These are phyloP conservation scores for Nakazawaea holstii DNA, from an alignment of 805 yeast genomes.

Conservation along the genomic window DNA sequence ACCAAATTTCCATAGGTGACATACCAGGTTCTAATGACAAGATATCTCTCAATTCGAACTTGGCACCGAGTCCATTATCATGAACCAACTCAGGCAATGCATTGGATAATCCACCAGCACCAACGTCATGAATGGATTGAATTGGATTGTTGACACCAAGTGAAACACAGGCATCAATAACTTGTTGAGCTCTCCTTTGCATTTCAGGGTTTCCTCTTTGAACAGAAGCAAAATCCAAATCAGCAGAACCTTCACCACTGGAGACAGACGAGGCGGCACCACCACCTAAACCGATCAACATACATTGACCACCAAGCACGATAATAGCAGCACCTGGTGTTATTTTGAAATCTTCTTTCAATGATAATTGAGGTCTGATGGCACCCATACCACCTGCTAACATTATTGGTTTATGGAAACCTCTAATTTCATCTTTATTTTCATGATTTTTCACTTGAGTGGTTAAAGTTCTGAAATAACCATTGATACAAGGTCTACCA, in stretches of 20 bases:
- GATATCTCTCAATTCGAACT: slow-evolving; percentile 84
- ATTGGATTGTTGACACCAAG: slow-evolving; percentile 73
- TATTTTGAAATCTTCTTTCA: slow-evolving; percentile 73
- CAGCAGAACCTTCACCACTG: slow-evolving; percentile 96
- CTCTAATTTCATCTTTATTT: slow-evolving; percentile 74
- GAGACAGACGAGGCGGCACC: slow-evolving; percentile 98
- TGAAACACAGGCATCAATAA: slow-evolving; percentile 88
- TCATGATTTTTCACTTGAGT: slow-evolving; percentile 61
- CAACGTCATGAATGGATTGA: slow-evolving; percentile 96
- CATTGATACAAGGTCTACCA: slow-evolving; percentile 96
- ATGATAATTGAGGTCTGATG: slow-evolving; percentile 85
- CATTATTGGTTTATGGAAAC: slow-evolving; percentile 99
- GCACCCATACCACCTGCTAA: slow-evolving; percentile 99
- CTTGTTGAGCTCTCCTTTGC: slow-evolving; percentile 99
- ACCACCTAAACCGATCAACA: slow-evolving; percentile 98
- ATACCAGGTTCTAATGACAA: slow-evolving; percentile 92
- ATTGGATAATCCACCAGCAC: slow-evolving; percentile 98
- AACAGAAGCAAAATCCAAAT: slow-evolving; percentile 95
- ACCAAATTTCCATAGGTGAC: slow-evolving; percentile 99
- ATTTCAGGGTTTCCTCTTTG: slow-evolving; percentile 99
- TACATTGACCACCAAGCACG: slow-evolving; percentile 95
- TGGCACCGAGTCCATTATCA: slow-evolving; percentile 94
- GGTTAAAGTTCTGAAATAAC: slow-evolving; percentile 93
- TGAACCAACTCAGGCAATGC: slow-evolving; percentile 97
- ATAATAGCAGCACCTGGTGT: slow-evolving; percentile 89